Evolutionary conservation across 768 basidiomycete genomes (phyloP), one percentile per base, ranked within the genome.

Genomic region (Leucosporidium creatinivorum): DNA sequence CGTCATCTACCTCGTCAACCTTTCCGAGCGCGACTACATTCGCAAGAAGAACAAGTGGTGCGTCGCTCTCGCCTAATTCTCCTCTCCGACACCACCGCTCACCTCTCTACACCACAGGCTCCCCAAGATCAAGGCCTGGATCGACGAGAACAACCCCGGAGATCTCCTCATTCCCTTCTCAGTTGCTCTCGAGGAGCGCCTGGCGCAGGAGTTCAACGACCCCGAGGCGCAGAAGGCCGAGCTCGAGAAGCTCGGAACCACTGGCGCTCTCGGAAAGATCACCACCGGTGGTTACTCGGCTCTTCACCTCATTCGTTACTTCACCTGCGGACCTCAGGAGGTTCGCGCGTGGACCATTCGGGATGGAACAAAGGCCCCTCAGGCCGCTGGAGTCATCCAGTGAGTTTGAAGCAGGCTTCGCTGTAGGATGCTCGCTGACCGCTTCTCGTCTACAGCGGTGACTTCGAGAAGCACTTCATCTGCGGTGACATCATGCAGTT

Each of bases 21-120:
- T 99, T 57, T 91, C 89, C 67, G 93, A 98, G 79, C 85, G 85
- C 72, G 96, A 99, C 78, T 99, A 89, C 75, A 80, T 90, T 67
- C 87, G 96, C 71, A 98, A 97, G 80, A 98, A 97, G 86, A 98
- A 97, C 82, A 98, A 97, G 83, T 98, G 96, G 93, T 88, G 66
- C 51, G 76, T 72, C n/a, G 25, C 26, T n/a, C 18, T 13, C 19
- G 25, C n/a, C n/a, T 9, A 13, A 25, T 61, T 18, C 52, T 44
- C 56, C 30, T 25, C 56, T 61, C 48, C 51, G 44, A 66, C 36
- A 21, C 47, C n/a, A 12, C n/a, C 55, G 56, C 52, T 57, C 21
- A 21, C 30, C 28, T 15, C 28, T 25, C n/a, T 28, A 6, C 21
- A 25, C n/a, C 25, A 10, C 64, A 90, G 89, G 90, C 80, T 98